A percentile compares a stretch with the other conserved stretches of the same genome.
These are phyloP conservation scores for Mycosarcoma maydis DNA, from an alignment of 1,284 basidiomycete genomes.

Conservation along the genomic window DNA sequence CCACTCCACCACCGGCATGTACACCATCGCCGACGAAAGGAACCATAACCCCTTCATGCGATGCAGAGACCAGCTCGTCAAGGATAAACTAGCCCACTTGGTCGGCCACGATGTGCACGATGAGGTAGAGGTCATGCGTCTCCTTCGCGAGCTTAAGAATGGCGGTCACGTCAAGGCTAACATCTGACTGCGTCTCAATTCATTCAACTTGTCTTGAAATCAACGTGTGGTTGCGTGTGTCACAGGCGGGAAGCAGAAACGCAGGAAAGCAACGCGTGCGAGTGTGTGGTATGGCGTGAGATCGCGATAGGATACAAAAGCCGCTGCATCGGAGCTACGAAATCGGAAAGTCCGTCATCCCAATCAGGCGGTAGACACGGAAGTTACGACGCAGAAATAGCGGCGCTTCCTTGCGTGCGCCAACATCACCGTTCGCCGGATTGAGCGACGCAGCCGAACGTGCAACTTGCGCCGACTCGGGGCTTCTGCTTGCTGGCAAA, in stretches of 20 bases:
- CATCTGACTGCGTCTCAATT: constrained; percentile 19
- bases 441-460: neutral
- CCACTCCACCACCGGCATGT: constrained; percentile 78
- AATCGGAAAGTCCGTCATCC: constrained; percentile 15
- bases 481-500: neutral
- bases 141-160: constrained; percentile 85
- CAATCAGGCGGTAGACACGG: constrained; percentile 19
- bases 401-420: neutral
- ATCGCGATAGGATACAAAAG: too few species aligned
- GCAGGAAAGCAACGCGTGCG: too few species aligned
- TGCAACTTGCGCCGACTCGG: neutral
- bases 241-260: neutral
- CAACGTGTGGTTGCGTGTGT: neutral
- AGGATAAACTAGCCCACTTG: constrained; percentile 65
- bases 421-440: neutral
- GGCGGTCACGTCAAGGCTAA: constrained; percentile 48
- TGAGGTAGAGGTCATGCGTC: constrained; percentile 76
- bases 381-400: constrained; percentile 37
- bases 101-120: constrained; percentile 65
- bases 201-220: too few species aligned
- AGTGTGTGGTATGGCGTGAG: too few species aligned
- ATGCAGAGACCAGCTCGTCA: constrained; percentile 47
- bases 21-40: constrained; percentile 85
- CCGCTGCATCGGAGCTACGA: neutral
- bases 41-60: constrained; percentile 67